Conservation (phyloP, 257 asterid genomes). For the Primulina huaijiensis region DNA sequence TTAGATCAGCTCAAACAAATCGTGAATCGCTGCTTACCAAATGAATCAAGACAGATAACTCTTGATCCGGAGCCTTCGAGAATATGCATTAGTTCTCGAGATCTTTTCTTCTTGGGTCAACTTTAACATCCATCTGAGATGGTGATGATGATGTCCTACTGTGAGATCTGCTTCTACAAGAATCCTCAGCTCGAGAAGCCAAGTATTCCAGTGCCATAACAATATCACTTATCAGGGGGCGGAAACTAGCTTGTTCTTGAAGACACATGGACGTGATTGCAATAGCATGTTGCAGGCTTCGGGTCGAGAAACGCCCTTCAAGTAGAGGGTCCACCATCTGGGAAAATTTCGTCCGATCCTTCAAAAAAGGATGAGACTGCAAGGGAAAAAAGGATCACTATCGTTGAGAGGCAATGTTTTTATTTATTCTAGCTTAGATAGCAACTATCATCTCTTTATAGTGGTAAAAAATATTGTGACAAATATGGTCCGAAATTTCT, state of each 20-base stretch:
- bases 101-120: slow-evolving; percentile 12
- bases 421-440: not conserved
- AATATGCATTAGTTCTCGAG: slow-evolving; percentile 9
- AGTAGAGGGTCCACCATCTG: slow-evolving; percentile 62
- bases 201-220: slow-evolving; percentile 60
- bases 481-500: not conserved
- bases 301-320: slow-evolving; percentile 39
- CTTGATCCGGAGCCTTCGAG: not conserved
- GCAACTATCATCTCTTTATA: not conserved
- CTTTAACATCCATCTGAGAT: slow-evolving; percentile 14
- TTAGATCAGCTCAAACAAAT: not conserved
- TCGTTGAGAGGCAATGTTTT: not conserved
- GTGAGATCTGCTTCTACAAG: slow-evolving; percentile 19
- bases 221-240: slow-evolving; percentile 54
- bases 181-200: slow-evolving; percentile 39
- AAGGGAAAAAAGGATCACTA: not conserved
- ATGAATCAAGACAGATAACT: not conserved
- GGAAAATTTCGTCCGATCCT: slow-evolving; percentile 41
- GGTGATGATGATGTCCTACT: slow-evolving; percentile 20
- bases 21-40: not conserved
- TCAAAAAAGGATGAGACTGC: slow-evolving; percentile 61
- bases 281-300: slow-evolving; percentile 56
- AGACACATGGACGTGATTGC: slow-evolving; percentile 69
- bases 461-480: not conserved
- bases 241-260: slow-evolving; percentile 55